phyloP scores from a whole-genome alignment of 306 rosid species.

The Sesbania bispinosa region DNA sequence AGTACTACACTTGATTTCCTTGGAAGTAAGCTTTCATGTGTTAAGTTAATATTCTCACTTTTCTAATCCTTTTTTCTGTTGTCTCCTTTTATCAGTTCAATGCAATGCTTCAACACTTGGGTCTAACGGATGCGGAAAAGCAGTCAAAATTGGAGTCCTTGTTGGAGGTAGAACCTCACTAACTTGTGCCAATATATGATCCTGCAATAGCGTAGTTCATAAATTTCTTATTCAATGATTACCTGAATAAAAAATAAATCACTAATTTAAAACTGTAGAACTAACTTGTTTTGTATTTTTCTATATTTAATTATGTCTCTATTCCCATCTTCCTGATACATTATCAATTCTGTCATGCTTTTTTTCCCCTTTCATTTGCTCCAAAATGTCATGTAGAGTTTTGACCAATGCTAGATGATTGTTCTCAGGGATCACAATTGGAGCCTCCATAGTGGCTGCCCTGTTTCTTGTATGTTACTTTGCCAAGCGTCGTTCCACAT shows the following conservation, averaged over 20 bases:
- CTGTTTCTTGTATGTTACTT: slow-evolving; percentile 45
- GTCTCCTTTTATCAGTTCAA: not conserved
- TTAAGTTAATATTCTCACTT: slow-evolving; percentile 4
- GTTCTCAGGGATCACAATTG: slow-evolving; percentile 49
- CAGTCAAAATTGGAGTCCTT: slow-evolving; percentile 44
- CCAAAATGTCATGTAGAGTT: not conserved
- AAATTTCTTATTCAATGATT: not conserved
- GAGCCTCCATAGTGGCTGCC: slow-evolving; percentile 51
- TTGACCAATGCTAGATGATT: slow-evolving; percentile 10
- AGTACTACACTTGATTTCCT: not conserved
- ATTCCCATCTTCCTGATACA: not conserved
- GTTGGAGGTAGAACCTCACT: slow-evolving; percentile 54
- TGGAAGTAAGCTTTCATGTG: not conserved
- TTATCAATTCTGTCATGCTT: not conserved
- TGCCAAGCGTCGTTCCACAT: slow-evolving; percentile 53
- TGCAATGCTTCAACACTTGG: slow-evolving; percentile 40
- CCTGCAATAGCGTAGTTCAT: not conserved
- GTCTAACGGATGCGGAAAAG: slow-evolving; percentile 45
- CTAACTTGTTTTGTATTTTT: not conserved
- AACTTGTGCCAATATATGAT: slow-evolving; percentile 12
- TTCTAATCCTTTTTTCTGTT: slow-evolving; percentile 27
- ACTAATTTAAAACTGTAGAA: not conserved
- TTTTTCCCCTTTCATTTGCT: not conserved
- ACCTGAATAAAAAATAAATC: not conserved
- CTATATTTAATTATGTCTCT: not conserved